Conservation (phyloP, 2,329 filamentous ascomycete species). For the Fusarium tricinctum region DNA sequence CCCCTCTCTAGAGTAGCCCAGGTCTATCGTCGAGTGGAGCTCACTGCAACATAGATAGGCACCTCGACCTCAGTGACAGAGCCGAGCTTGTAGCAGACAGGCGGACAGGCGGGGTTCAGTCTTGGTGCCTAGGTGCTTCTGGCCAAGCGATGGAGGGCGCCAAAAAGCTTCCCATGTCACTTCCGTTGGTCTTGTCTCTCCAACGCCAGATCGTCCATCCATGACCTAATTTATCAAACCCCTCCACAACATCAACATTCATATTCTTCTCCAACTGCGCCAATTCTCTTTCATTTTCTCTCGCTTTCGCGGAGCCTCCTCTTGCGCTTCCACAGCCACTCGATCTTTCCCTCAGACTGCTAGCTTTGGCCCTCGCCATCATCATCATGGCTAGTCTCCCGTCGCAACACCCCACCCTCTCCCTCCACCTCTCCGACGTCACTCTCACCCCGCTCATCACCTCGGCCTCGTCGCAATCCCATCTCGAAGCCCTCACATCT, state of each 20-base stretch:
- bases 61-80: conserved; percentile 22
- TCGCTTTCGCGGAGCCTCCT: not conserved
- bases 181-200: conserved; percentile 9
- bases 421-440: conserved; percentile 70
- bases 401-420: conserved; percentile 64
- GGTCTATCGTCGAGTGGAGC: conserved; percentile 26
- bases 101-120: conserved; percentile 16
- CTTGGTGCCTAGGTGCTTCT: conserved; percentile 1
- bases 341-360: not conserved
- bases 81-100: conserved; percentile 26
- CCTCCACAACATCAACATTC: conserved; percentile 29
- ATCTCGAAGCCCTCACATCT: conserved; percentile 65
- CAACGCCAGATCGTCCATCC: conserved; percentile 37
- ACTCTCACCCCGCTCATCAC: conserved; percentile 70
- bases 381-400: conserved; percentile 57
- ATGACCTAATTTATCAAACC: conserved; percentile 30
- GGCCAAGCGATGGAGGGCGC: conserved; percentile 36
- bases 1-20: conserved; percentile 17
- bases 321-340: not conserved
- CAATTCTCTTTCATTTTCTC: conserved; percentile 14
- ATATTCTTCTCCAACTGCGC: conserved; percentile 23
- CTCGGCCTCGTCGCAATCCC: conserved; percentile 61
- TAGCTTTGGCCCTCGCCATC: conserved; percentile 22
- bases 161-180: conserved; percentile 26
- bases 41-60: conserved; percentile 16